A percentile compares a stretch with the other conserved stretches of the same genome.
These are phyloP conservation scores for Scheffersomyces illinoinensis DNA, from an alignment of 1,139 yeast genomes.

Conservation along the genomic window DNA sequence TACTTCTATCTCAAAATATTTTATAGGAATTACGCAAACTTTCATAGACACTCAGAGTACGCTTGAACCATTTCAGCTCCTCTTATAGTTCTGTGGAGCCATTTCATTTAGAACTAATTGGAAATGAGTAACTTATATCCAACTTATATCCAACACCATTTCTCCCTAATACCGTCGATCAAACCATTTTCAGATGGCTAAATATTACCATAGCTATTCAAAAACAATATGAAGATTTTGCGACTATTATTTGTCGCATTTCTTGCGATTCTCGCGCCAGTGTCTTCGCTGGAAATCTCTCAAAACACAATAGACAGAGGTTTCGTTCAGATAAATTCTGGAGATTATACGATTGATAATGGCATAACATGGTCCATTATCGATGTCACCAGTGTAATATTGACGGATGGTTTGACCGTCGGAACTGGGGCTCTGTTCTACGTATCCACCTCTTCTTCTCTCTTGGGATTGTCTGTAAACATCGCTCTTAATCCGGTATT, in stretches of 20 bases:
- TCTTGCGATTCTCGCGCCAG: not conserved
- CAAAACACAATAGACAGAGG: conserved; percentile 9
- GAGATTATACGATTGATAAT: conserved; percentile 9
- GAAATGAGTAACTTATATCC: too few species aligned
- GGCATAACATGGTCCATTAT: conserved; percentile 15
- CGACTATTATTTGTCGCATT: not conserved
- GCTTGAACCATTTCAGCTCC: too few species aligned
- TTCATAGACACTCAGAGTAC: too few species aligned
- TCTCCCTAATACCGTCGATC: too few species aligned
- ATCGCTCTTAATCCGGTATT: conserved; percentile 2
- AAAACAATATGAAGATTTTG: too few species aligned
- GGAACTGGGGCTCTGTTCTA: conserved; percentile 20
- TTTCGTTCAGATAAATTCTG: conserved; percentile 5
- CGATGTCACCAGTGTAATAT: conserved; percentile 9
- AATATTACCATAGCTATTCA: too few species aligned
- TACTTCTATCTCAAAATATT: too few species aligned
- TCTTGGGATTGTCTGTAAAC: conserved; percentile 10
- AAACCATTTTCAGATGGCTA: too few species aligned
- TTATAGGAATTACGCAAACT: too few species aligned
- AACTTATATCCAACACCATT: too few species aligned
- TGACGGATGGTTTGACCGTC: conserved; percentile 11
- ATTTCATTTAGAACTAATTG: too few species aligned
- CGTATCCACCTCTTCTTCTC: conserved; percentile 7
- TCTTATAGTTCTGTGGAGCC: too few species aligned
- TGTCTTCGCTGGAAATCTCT: not conserved